Conservation (phyloP, 495 filamentous ascomycete species). For the Penicillium robsamsonii region DNA sequence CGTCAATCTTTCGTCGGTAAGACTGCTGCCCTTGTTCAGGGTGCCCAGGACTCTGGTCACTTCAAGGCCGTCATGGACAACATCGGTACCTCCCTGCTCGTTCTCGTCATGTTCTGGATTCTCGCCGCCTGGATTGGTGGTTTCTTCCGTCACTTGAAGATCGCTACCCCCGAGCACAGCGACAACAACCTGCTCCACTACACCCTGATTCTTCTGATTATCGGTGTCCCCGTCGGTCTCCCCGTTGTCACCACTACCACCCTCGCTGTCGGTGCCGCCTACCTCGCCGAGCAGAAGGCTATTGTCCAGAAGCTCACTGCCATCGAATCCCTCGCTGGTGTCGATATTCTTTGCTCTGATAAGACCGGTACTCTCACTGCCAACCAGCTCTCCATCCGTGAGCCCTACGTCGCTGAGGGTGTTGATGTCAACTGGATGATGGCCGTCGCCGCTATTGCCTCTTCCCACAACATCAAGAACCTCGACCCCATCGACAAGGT, state of each 20-base stretch:
- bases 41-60: constrained; percentile 69
- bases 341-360: constrained; percentile 73
- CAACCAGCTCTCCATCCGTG: constrained; percentile 72
- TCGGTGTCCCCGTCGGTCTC: constrained; percentile 75
- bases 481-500: constrained; percentile 77
- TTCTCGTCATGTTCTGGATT: constrained; percentile 72
- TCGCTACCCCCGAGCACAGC: constrained; percentile 58
- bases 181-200: constrained; percentile 62
- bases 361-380: constrained; percentile 79
- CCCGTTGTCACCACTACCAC: constrained; percentile 74
- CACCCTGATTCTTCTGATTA: constrained; percentile 65
- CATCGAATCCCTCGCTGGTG: constrained; percentile 74
- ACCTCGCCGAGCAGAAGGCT: constrained; percentile 71
- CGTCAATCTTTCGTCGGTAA: constrained; percentile 70
- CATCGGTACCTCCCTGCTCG: constrained; percentile 70
- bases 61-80: constrained; percentile 84
- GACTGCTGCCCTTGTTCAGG: constrained; percentile 67
- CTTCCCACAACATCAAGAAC: constrained; percentile 74
- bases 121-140: constrained; percentile 70
- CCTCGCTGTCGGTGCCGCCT: constrained; percentile 71
- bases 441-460: constrained; percentile 71
- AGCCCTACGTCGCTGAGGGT: constrained; percentile 71
- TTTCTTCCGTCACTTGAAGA: constrained; percentile 68
- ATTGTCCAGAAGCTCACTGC: constrained; percentile 76
- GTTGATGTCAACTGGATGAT: constrained; percentile 80